Percentiles rank a stretch among this genome's conserved stretches.
Evolutionary conservation across 208 protist genomes (phyloP).

Genomic region (Acanthamoeba sp.): DNA sequence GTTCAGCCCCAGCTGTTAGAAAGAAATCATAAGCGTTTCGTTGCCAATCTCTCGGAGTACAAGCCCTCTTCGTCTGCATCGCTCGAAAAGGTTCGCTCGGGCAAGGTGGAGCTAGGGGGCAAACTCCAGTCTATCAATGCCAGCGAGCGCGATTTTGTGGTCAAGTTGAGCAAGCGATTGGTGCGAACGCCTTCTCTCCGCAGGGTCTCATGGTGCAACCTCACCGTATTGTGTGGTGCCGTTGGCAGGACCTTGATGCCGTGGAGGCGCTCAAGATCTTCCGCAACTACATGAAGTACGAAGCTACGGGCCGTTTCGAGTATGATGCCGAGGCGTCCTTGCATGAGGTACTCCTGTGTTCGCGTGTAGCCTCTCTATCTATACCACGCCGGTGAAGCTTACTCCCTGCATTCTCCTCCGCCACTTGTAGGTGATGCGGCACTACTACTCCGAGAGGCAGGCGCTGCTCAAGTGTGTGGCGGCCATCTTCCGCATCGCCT

Average conservation of each 20-base stretch:
- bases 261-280: constrained; percentile 25
- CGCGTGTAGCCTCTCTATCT: too few relatives aligned
- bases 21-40: neutral
- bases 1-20: neutral
- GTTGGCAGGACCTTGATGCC: neutral
- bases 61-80: neutral
- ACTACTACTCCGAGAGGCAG: constrained; percentile 26
- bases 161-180: neutral
- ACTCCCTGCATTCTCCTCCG: too few relatives aligned
- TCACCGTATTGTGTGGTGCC: neutral
- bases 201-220: neutral
- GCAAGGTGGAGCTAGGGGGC: constrained; percentile 9
- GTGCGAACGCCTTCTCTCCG: neutral
- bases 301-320: neutral
- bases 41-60: neutral
- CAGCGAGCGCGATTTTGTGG: neutral
- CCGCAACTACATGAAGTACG: neutral
- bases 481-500: neutral
- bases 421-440: neutral
- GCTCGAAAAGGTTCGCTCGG: neutral
- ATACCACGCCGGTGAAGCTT: too few relatives aligned
- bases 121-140: neutral
- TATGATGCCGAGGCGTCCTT: neutral
- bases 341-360: neutral
- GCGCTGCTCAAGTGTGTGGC: neutral